These are phyloP conservation scores for Aspergillus fructus DNA, from an alignment of 2,329 filamentous ascomycete genomes.

Conservation along the genomic window DNA sequence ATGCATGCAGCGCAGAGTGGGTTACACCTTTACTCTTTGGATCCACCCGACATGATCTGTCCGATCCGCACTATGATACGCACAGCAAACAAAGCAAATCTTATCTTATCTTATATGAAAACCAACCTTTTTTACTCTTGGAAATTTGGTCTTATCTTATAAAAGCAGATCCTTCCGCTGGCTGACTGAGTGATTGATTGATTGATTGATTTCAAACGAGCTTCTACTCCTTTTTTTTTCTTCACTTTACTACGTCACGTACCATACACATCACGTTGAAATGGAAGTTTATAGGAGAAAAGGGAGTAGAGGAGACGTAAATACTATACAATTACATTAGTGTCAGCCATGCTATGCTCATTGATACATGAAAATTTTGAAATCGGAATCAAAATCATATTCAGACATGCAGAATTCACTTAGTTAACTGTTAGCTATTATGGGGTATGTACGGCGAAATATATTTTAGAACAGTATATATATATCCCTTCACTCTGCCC, in stretches of 20 bases:
- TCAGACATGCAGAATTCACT: neutral
- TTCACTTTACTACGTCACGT: neutral
- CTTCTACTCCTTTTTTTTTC: neutral
- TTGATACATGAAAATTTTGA: neutral
- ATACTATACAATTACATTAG: neutral
- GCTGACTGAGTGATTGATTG: neutral
- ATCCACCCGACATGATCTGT: neutral
- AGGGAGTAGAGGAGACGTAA: neutral
- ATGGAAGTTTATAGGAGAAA: neutral
- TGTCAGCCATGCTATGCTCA: too few relatives aligned
- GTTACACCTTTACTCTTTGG: neutral
- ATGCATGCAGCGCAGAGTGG: neutral
- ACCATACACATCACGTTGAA: too few relatives aligned
- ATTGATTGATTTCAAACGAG: neutral
- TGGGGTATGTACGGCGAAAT: too few relatives aligned
- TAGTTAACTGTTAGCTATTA: too few relatives aligned
- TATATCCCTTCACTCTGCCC: too few relatives aligned
- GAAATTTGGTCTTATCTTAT: neutral
- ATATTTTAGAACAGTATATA: too few relatives aligned
- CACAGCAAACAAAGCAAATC: neutral
- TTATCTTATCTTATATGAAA: neutral
- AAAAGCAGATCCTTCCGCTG: neutral
- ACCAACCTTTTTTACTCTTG: neutral
- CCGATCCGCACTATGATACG: neutral
- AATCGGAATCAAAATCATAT: neutral